Evolutionary conservation across 345 rosid species (phyloP).

Genomic region (Syzygium grande): DNA sequence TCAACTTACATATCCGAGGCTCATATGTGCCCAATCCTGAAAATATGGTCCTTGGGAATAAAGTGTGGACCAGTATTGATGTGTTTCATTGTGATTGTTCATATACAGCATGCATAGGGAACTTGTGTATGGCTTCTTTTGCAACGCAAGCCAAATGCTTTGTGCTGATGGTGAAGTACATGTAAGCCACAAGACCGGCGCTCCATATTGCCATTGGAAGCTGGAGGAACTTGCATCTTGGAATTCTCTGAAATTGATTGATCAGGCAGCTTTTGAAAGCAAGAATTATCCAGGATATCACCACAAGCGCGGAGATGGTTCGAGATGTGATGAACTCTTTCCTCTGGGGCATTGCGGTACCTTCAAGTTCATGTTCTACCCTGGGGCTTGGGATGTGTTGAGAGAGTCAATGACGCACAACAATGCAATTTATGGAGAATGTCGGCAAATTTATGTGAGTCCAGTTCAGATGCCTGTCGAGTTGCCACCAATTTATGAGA

Average conservation of each 20-base stretch:
- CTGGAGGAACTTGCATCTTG: constrained; percentile 33
- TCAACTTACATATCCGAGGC: neutral
- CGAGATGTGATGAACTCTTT: constrained; percentile 39
- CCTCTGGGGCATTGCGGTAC: constrained; percentile 41
- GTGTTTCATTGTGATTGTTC: neutral
- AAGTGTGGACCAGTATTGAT: neutral
- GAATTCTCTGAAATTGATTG: constrained; percentile 16
- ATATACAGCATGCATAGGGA: constrained; percentile 36
- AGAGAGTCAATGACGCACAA: neutral
- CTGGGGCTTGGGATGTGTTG: constrained; percentile 3
- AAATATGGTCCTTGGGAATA: neutral
- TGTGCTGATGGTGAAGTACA: constrained; percentile 40
- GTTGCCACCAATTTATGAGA: neutral
- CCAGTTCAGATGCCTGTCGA: neutral
- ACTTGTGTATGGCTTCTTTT: constrained; percentile 34
- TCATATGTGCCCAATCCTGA: neutral
- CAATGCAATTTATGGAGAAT: neutral
- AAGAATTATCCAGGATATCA: constrained; percentile 42
- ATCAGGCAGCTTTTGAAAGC: constrained; percentile 16
- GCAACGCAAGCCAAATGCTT: constrained; percentile 19
- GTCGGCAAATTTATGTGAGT: neutral
- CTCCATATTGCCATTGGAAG: constrained; percentile 45
- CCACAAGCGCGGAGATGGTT: constrained; percentile 44
- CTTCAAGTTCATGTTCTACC: constrained; percentile 28
- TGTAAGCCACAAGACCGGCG: constrained; percentile 45